These are phyloP conservation scores for Chloromonas sp. DNA, from an alignment of 163 green algal genomes.

Conservation along the genomic window DNA sequence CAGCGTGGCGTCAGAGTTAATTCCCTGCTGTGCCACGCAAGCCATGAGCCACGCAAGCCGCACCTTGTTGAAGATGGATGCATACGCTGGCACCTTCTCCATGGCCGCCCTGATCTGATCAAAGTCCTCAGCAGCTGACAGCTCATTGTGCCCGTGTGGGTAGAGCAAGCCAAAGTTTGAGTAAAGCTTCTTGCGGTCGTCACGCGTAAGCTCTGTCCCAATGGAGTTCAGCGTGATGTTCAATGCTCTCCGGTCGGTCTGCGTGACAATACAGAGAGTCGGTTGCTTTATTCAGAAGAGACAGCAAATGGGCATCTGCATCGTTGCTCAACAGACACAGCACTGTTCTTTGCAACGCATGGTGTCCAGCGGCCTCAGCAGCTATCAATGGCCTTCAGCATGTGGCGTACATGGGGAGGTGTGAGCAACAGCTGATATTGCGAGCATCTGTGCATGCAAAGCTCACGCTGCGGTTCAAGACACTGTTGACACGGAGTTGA, in stretches of 20 bases:
- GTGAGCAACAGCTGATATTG: too few relatives aligned
- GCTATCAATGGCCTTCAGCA: too few relatives aligned
- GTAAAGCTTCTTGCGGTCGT: slow-evolving; percentile 93
- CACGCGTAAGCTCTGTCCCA: slow-evolving; percentile 92
- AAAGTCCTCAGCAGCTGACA: slow-evolving; percentile 89
- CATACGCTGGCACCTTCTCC: slow-evolving; percentile 90
- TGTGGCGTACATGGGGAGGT: too few relatives aligned
- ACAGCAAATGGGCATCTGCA: too few relatives aligned
- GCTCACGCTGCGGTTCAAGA: too few relatives aligned
- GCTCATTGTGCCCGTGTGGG: slow-evolving; percentile 86
- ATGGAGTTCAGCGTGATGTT: slow-evolving; percentile 99
- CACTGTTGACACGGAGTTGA: too few relatives aligned
- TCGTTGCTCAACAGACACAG: too few relatives aligned
- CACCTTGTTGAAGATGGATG: slow-evolving; percentile 85
- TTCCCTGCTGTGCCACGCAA: background rate
- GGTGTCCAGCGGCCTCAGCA: too few relatives aligned
- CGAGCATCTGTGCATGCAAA: too few relatives aligned
- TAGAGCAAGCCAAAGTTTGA: slow-evolving; percentile 92
- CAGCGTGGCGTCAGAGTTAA: background rate
- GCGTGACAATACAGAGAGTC: background rate
- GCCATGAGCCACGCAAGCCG: background rate
- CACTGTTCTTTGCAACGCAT: too few relatives aligned
- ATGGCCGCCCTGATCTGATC: slow-evolving; percentile 90
- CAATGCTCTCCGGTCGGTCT: slow-evolving; percentile 89
- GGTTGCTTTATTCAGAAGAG: too few relatives aligned